These are phyloP conservation scores for Astrocystis sublimbata DNA, from an alignment of 495 filamentous ascomycete species.

Conservation along the genomic window DNA sequence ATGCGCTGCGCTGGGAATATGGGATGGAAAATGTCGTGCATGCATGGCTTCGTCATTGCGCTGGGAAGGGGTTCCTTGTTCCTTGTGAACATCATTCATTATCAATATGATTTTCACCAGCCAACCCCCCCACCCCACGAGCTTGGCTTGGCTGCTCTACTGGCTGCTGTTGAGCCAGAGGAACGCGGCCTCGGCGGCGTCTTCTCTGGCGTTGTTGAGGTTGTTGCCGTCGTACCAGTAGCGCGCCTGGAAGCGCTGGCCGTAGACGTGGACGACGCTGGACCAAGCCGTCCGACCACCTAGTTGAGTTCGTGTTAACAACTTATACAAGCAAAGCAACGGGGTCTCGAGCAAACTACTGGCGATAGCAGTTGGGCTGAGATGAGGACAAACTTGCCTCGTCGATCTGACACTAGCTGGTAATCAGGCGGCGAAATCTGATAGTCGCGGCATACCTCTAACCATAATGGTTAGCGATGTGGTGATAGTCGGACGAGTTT, in stretches of 20 bases:
- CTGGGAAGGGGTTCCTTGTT: too few relatives aligned
- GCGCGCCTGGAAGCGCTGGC: conserved; percentile 61
- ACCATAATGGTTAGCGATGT: conserved; percentile 20
- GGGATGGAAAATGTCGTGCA: too few relatives aligned
- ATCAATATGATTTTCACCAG: too few relatives aligned
- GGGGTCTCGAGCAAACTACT: too few relatives aligned
- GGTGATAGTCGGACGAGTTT: too few relatives aligned
- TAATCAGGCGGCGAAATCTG: conserved; percentile 61
- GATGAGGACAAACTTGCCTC: conserved; percentile 63
- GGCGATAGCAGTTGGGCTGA: conserved; percentile 8
- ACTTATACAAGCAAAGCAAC: too few relatives aligned
- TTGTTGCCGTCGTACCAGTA: conserved; percentile 92
- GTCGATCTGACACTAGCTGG: conserved; percentile 74
- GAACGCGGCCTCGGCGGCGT: conserved; percentile 79
- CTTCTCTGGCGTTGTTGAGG: conserved; percentile 84
- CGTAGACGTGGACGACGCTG: conserved; percentile 62
- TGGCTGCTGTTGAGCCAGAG: conserved; percentile 43
- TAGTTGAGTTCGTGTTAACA: conserved; percentile 33
- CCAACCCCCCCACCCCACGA: too few relatives aligned
- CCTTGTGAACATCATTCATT: too few relatives aligned
- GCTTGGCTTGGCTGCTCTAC: neutral
- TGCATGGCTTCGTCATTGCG: too few relatives aligned
- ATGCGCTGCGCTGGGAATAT: too few relatives aligned
- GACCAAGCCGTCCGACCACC: conserved; percentile 94
- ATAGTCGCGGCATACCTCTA: conserved; percentile 62